Evolutionary conservation across 2,329 filamentous ascomycete genomes (phyloP).

Genomic region (Aureobasidium zeae): DNA sequence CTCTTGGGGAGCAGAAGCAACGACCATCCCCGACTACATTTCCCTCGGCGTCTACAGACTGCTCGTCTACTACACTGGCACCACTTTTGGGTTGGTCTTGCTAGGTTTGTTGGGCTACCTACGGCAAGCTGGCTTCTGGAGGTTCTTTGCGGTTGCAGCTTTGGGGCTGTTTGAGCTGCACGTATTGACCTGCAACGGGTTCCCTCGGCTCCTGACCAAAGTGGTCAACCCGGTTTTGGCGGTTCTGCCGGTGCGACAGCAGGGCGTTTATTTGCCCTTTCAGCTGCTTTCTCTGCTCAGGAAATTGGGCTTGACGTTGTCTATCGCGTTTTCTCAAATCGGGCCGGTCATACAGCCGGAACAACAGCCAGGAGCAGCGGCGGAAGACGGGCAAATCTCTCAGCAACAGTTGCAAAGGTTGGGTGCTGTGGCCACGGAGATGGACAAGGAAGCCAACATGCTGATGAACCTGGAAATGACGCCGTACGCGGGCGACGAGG

Average conservation of each 20-base stretch:
- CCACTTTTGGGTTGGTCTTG: slow-evolving; percentile 50
- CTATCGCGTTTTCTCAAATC: slow-evolving; percentile 75
- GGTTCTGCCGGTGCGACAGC: slow-evolving; percentile 33
- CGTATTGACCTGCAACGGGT: slow-evolving; percentile 45
- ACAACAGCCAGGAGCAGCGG: not conserved
- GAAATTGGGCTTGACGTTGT: slow-evolving; percentile 66
- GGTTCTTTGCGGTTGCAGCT: slow-evolving; percentile 43
- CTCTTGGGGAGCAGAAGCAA: slow-evolving; percentile 55
- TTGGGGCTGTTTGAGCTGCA: slow-evolving; percentile 50
- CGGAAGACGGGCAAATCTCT: slow-evolving; percentile 29
- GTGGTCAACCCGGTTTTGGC: slow-evolving; percentile 41
- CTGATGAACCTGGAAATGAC: slow-evolving; percentile 70
- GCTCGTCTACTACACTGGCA: slow-evolving; percentile 52
- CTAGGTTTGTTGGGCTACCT: slow-evolving; percentile 58
- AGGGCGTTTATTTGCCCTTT: slow-evolving; percentile 70
- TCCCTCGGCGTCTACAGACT: slow-evolving; percentile 53
- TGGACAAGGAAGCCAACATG: slow-evolving; percentile 59
- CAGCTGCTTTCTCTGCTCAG: slow-evolving; percentile 69
- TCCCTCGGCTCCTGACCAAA: slow-evolving; percentile 35
- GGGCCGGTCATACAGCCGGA: slow-evolving; percentile 52
- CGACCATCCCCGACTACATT: slow-evolving; percentile 64
- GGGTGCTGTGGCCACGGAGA: slow-evolving; percentile 46
- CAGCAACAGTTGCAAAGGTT: slow-evolving; percentile 60
- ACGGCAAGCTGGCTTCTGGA: slow-evolving; percentile 53
- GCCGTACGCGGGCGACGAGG: slow-evolving; percentile 67